A percentile compares a stretch with the other conserved stretches of the same genome.
These are phyloP conservation scores for Candida coleopterorum DNA, from an alignment of 805 yeast species.

Conservation along the genomic window DNA sequence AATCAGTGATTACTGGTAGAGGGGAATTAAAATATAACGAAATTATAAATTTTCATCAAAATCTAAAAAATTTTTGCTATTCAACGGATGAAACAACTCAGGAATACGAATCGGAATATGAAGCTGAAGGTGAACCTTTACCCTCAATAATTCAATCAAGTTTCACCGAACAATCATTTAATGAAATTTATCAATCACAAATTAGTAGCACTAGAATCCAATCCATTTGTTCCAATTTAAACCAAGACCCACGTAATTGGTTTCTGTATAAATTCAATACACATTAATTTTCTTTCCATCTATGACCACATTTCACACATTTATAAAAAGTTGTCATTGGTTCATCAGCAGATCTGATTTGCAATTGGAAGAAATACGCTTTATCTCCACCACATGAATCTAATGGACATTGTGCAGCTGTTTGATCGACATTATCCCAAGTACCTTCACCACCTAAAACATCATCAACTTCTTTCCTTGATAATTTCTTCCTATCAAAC, in stretches of 20 bases:
- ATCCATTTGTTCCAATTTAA: background rate
- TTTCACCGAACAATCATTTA: constrained; percentile 6
- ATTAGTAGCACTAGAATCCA: constrained; percentile 1
- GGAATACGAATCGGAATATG: constrained; percentile 1
- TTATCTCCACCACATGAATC: constrained; percentile 82
- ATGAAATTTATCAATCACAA: constrained; percentile 1
- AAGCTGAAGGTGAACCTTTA: background rate
- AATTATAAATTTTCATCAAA: constrained; percentile 21
- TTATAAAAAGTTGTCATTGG: constrained; percentile 98
- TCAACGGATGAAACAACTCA: constrained; percentile 4
- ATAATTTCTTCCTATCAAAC: constrained; percentile 77
- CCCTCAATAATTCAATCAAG: constrained; percentile 5
- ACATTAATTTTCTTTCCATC: constrained; percentile 84
- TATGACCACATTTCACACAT: constrained; percentile 88
- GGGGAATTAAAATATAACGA: constrained; percentile 16
- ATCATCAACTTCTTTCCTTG: constrained; percentile 90
- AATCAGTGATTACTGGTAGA: constrained; percentile 24
- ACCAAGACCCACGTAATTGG: constrained; percentile 13
- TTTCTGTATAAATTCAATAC: constrained; percentile 7
- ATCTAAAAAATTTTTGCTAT: constrained; percentile 6
- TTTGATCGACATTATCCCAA: constrained; percentile 98
- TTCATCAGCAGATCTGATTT: constrained; percentile 97
- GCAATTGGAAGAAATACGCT: constrained; percentile 95
- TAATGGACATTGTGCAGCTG: constrained; percentile 85
- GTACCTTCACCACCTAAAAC: constrained; percentile 96